Conservation (phyloP, 78 protist species). For the Dictyostelium intermedium region DNA sequence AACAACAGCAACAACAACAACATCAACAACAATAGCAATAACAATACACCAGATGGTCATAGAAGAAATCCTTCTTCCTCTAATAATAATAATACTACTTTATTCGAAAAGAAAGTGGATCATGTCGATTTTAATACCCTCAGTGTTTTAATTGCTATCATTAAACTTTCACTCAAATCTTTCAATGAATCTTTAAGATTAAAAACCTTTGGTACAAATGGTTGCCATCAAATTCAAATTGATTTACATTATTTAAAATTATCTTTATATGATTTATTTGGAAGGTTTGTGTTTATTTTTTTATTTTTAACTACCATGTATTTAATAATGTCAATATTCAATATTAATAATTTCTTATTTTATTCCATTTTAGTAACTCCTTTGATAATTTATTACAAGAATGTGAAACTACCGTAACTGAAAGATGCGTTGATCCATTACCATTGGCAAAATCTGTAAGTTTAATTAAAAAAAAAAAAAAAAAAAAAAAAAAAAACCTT, state of each 20-base stretch:
- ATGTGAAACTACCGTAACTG: constrained; percentile 25
- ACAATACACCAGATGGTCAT: background rate
- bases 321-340: too few species aligned
- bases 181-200: constrained; percentile 41
- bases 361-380: background rate
- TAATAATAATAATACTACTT: background rate
- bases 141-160: constrained; percentile 15
- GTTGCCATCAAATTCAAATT: constrained; percentile 59
- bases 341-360: background rate
- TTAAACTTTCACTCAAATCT: constrained; percentile 37
- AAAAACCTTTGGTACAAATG: constrained; percentile 76
- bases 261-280: constrained; percentile 25
- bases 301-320: background rate
- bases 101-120: constrained; percentile 50
- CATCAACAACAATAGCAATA: background rate
- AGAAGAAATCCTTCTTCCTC: constrained; percentile 1
- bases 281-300: background rate
- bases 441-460: constrained; percentile 59
- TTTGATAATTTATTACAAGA: constrained; percentile 54
- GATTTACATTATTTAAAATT: constrained; percentile 46
- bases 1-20: background rate
- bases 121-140: constrained; percentile 34
- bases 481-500: background rate
- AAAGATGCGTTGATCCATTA: constrained; percentile 52
- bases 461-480: background rate